Base-by-base conservation (phyloP, 2,329 filamentous ascomycete species). In the Ceratocystis diversiconidia region DNA sequence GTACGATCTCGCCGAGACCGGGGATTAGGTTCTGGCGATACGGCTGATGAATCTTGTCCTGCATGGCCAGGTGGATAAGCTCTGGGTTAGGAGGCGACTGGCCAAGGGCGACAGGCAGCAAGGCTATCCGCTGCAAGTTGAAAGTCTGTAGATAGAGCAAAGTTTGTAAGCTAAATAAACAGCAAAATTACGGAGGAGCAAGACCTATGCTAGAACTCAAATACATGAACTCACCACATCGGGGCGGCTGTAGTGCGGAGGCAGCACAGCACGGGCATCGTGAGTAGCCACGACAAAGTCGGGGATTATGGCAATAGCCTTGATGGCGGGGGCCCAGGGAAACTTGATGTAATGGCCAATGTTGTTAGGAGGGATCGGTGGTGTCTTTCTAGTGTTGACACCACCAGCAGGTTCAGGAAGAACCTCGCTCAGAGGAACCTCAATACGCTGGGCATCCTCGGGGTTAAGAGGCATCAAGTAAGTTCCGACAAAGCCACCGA, bases 311-410 rank as follows among this genome's bases (percentile, higher is more conserved):
- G 92, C 91, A 69, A 99, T 87, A 68, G 92, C 92, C 79, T 96
- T 97, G 80, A 99, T 96, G 75, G 95, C 90, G 69, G 86, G 85
- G 66, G 90, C 88, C 92, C 92, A 97, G 52, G 85, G 85, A 76
- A 96, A 97, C 75, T 92, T 92, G 77, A 95, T 92, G 78, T 95
- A 95, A 75, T 96, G 92, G 61, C 92, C 94, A 71, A 99, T 97
- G 72, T 91, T 89, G 70, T 87, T 74, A 1, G 94, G 94, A n/a
- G 94, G 94, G 73, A 90, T 83, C 4, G 94, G 92, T 22, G 94
- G 94, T 70, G 80, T 85, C 71, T 88, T 81, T 50, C 94, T 92
- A 0, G 92, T 97, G 75, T 97, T 92, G 61, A 92, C 80, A 64
- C 94, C 94, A 68, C 94, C 94, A 7, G 92, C 91, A 0, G 92